Evolutionary conservation across 352 stramenopile genomes (phyloP).

Genomic region (Aphanomyces invadans): DNA sequence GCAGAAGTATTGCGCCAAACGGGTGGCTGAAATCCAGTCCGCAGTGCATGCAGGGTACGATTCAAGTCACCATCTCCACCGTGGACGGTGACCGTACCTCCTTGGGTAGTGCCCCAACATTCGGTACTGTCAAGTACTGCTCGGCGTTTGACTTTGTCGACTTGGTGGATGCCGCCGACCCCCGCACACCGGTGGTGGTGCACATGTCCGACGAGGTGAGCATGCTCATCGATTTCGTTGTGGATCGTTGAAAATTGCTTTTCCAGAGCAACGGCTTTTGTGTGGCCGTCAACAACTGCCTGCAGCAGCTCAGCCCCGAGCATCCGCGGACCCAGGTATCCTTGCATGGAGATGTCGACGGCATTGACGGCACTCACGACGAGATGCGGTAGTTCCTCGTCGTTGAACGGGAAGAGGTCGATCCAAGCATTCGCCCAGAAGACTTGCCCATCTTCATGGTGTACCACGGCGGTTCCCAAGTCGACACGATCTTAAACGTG

Average conservation of each 20-base stretch:
- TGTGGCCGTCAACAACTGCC: conserved; percentile 52
- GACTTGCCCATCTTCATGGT: conserved; percentile 66
- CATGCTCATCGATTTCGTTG: no score
- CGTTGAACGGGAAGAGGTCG: conserved; percentile 54
- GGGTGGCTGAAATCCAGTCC: conserved; percentile 57
- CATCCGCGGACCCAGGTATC: conserved; percentile 61
- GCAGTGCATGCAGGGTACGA: conserved; percentile 28
- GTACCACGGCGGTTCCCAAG: conserved; percentile 41
- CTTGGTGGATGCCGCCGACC: conserved; percentile 30
- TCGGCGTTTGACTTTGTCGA: conserved; percentile 49
- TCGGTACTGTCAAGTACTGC: conserved; percentile 51
- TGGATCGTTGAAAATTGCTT: conserved; percentile 44
- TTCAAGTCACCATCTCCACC: not conserved
- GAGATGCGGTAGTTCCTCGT: conserved; percentile 42
- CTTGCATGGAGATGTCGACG: no score
- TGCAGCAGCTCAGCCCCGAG: conserved; percentile 45
- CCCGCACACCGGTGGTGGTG: conserved; percentile 3
- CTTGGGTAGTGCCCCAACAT: conserved; percentile 33
- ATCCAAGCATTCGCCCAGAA: conserved; percentile 48
- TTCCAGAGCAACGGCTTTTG: no score
- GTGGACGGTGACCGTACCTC: conserved; percentile 14
- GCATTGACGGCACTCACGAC: no score
- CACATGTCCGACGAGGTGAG: conserved; percentile 24
- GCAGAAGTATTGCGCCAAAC: conserved; percentile 48
- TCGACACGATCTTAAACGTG: conserved; percentile 61